These are phyloP conservation scores for Infundibulicybe gibba DNA, from an alignment of 768 basidiomycete genomes.

Conservation along the genomic window DNA sequence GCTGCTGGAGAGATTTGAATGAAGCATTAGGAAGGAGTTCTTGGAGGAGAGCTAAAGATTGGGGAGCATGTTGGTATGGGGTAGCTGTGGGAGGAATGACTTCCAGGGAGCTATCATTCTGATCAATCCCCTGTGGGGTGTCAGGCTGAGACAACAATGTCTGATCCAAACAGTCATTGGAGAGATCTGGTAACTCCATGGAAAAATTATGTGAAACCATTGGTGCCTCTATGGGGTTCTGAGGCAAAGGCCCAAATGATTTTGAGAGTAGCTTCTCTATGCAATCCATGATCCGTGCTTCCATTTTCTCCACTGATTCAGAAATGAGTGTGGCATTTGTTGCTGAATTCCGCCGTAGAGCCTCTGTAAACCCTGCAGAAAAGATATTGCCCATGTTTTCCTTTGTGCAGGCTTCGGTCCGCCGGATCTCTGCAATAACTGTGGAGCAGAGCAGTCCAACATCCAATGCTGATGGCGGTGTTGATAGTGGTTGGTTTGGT, in stretches of 20 bases:
- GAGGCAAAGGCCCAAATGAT: too few species aligned
- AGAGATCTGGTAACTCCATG: not conserved
- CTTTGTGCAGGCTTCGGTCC: not conserved
- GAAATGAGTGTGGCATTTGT: too few species aligned
- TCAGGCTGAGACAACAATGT: not conserved
- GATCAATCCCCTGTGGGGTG: not conserved
- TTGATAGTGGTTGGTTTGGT: not conserved
- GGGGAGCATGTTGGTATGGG: not conserved
- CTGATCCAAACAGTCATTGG: not conserved
- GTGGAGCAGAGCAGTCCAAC: not conserved
- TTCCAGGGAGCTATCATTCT: not conserved
- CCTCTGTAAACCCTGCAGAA: not conserved
- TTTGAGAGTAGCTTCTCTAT: too few species aligned
- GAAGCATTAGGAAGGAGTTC: too few species aligned
- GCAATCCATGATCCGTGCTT: not conserved
- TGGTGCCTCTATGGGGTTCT: too few species aligned
- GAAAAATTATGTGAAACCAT: too few species aligned
- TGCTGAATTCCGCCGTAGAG: too few species aligned
- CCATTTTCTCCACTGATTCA: too few species aligned
- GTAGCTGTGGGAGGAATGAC: conserved; percentile 1
- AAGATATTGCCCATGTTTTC: not conserved
- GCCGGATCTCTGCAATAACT: not conserved
- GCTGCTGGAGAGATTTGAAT: conserved; percentile 10
- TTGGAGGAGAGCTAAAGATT: too few species aligned
- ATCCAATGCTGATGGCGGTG: not conserved